Evolutionary conservation across 768 basidiomycete species (phyloP), one percentile per base, ranked within the genome.

Genomic region (Boletus bicolor): DNA sequence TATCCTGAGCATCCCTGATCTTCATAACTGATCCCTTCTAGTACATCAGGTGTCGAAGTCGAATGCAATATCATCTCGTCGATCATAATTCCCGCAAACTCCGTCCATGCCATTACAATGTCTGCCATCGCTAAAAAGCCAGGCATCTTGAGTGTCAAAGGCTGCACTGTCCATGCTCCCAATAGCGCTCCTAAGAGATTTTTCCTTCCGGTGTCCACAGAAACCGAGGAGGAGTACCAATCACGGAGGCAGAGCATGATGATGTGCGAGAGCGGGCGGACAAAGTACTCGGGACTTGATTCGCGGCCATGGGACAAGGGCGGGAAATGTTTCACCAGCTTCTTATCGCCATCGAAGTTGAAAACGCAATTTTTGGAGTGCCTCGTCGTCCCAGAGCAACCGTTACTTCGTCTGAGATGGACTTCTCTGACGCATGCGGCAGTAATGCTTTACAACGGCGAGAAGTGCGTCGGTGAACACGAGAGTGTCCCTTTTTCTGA

Each of bases 391-490:
- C 86, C 88, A 2, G 87, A 92, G 63, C 91, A 94, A 65, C 97
- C 97, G 9, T 71, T 94, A 34, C 75, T 98, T 52, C 83, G 92
- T 58, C 87, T 99, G 68, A 81, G 91, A 53, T 78, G 91, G 66
- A 91, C 88, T 15, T 92, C 91, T n/a, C 74, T 97, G 21, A 95
- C 90, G 1, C 93, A 97, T 62, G 93, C 93, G 1, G 93, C 95
- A 0, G 75, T 98, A 26, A 96, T 97, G 92, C 76, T 98, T 49
- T 98, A 96, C 66, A 84, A 96, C 46, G 97, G 97, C 35, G 97
- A 99, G 76, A 85, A 75, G 95, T 93, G 59, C 56, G 85, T 74
- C 7, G 5, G 15, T 36, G 53, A 28, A 24, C 26, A 59, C 21
- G 37, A 59, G 15, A 15, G 7, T 49, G 24, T 32, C 49, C 17